These are phyloP conservation scores for Candida sphagnicola DNA, from an alignment of 805 yeast species.

Conservation along the genomic window DNA sequence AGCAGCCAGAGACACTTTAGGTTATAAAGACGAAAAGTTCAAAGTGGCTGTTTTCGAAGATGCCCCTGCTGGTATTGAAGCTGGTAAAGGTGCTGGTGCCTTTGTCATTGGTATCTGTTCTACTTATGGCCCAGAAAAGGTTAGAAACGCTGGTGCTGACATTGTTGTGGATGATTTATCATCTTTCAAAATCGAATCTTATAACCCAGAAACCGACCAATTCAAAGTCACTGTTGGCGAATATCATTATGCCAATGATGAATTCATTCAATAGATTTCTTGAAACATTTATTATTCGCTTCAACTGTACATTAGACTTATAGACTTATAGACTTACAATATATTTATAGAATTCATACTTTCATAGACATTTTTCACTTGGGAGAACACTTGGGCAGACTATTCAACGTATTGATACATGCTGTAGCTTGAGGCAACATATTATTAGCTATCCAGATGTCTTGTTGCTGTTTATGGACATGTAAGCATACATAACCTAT, in stretches of 20 bases:
- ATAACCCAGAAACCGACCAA: slow-evolving; percentile 41
- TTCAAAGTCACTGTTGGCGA: slow-evolving; percentile 38
- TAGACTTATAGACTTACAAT: background rate
- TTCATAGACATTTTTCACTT: no score
- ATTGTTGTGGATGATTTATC: slow-evolving; percentile 74
- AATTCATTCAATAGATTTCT: slow-evolving; percentile 25
- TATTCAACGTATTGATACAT: background rate
- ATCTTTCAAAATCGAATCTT: slow-evolving; percentile 55
- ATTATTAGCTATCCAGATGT: no score
- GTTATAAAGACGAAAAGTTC: slow-evolving; percentile 30
- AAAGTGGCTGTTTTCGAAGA: slow-evolving; percentile 75
- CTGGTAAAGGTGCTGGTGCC: slow-evolving; percentile 84
- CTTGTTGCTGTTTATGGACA: no score
- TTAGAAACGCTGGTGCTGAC: slow-evolving; percentile 74
- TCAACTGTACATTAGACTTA: slow-evolving; percentile 3
- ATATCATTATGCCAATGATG: slow-evolving; percentile 42
- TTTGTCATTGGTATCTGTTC: slow-evolving; percentile 80
- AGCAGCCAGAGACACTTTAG: slow-evolving; percentile 48
- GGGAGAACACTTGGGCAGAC: no score
- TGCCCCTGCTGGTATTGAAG: slow-evolving; percentile 83
- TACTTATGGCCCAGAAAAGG: slow-evolving; percentile 65
- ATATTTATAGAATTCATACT: no score
- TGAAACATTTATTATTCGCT: no score
- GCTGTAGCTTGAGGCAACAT: no score
- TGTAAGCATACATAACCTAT: no score